Evolutionary conservation across 352 stramenopile genomes (phyloP), one percentile per base, ranked within the genome.

Genomic region (Peronospora tabacina): DNA sequence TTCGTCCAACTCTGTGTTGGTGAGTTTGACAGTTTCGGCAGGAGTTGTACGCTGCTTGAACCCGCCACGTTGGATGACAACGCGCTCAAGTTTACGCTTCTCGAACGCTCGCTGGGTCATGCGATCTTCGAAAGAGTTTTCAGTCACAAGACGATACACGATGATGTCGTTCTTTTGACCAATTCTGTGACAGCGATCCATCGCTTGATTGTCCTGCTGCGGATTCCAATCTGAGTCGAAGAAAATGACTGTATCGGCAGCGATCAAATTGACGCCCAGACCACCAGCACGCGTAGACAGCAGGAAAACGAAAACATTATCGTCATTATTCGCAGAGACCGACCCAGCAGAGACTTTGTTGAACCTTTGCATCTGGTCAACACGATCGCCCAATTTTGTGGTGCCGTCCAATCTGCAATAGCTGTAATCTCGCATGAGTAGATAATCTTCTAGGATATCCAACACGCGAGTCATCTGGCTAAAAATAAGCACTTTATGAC

Each of bases 181-280:
- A 42, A 96, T 94, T 55, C 87, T 75, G 55, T 96, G 87, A 49
- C 79, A 91, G 39, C 87, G 82, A 53, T 96, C 87, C 67, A 95
- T 81, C 10, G 87, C 87, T 51, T 96, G 87, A 49, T 90, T 91
- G 63, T 98, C 95, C 37, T 95, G 97, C 55, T 96, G 87, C 15
- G 97, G 97, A 67, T 99, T 99, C 96, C 96, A 99, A 66, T 99
- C 95, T 28, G 94, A 97, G 73, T 99, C 96, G 54, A 96, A 99
- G 16, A 99, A 87, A 52, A 99, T 90, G 11, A 99, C 94, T 5
- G 95, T 86, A 62, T 99, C 94, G 4, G 96, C 96, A 17, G 91
- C 90, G n/a, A 95, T 97, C 19, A 99, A 66, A 54, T 97, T 97
- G 43, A 99, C 89, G 34, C 97, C 97, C 5, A 99, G 79, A 17